Evolutionary conservation across 164 flowering plant species (phyloP), one percentile per base, ranked within the genome.

Genomic region (Berberis thunbergii): DNA sequence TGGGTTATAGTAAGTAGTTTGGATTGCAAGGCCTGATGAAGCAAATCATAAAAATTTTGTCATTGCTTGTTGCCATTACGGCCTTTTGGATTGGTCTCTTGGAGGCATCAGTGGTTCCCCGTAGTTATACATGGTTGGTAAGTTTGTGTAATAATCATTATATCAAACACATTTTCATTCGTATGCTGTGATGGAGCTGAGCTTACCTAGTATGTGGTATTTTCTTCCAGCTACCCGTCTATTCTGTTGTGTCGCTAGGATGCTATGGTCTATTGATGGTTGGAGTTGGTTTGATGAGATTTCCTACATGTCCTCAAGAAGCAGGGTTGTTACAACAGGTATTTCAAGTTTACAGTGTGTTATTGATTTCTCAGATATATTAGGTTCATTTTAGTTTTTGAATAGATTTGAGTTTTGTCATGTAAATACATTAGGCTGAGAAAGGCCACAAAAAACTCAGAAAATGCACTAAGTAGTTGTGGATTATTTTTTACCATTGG

Each of bases 261-360:
- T 88, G 96, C 78, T 93, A 90, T 72, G 98, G 98, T 45, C 78
- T 93, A 46, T 66, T 90, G 50, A 93, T 90, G 97, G 98, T 90
- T 82, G 97, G 79, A 63, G 61, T 70, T 64, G 76, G 79, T 69
- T 64, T 76, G 73, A 76, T 76, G 76, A 39, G 64, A 58, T 76
- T 76, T 54, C 79, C 74, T 2, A 76, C 79, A 46, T 76, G 97
- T 67, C 97, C 98, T 55, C 81, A 83, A 52, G 96, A 88, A 76
- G 91, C 96, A 38, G n/a, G 72, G 54, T 68, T 90, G 38, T 68
- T 93, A 65, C 96, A 89, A 73, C 70, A 86, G 96, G 97, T 76
- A 81, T 61, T 43, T 6, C 45, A 41, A 41, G 41, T 2, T 56
- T 56, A 26, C 0, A 26, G 45, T 57, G 9, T 41, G 60, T 57